Base-by-base conservation (phyloP, 225 moss, liverwort and hornwort genomes). In the Rhytidiadelphus loreus region DNA sequence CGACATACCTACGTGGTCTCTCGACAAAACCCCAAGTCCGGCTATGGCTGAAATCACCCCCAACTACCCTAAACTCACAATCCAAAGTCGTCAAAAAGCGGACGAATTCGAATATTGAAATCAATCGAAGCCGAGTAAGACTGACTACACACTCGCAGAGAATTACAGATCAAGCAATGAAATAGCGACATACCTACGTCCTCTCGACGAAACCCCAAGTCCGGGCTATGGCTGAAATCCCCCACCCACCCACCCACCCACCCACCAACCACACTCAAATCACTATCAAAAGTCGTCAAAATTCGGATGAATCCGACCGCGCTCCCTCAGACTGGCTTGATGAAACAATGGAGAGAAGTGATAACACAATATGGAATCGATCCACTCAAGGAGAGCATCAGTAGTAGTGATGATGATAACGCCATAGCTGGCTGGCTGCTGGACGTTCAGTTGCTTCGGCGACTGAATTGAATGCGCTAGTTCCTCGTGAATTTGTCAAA, bases 331-430 rank as follows among this genome's bases (percentile, higher is more conserved):
- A 60, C 8, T 32, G 44, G 43, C 44, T 59, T 81, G 60, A 44
- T 81, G 59, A 30, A 44, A 25, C 80, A 41, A 60, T 60, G 43
- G 30, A 59, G 21, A 79, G 39, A 30, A 30, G 41, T 20, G 60
- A 37, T 55, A 37, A 41, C 26, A 28, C 41, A 13, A 41, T 43
- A 60, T 32, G 60, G 22, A 26, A 17, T n/a, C n/a, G 60, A 9
- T 81, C 60, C 60, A 44, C 30, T 59, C 21, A 21, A 60, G 21
- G 30, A 80, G 13, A 30, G 29, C 16, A 17, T 11, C n/a, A 26
- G 57, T 11, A 4, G 26, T 0, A 1, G 26, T 11, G 28, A 3
- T 2, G 14, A 57, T 11, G 28, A 3, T 2, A 16, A 57, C 57
- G 57, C 29, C 80, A 60, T 43, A 10, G 25, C 16, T 78, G 16